Evolutionary conservation across 2,329 filamentous ascomycete genomes (phyloP).

Genomic region (Lachnellula cervina): DNA sequence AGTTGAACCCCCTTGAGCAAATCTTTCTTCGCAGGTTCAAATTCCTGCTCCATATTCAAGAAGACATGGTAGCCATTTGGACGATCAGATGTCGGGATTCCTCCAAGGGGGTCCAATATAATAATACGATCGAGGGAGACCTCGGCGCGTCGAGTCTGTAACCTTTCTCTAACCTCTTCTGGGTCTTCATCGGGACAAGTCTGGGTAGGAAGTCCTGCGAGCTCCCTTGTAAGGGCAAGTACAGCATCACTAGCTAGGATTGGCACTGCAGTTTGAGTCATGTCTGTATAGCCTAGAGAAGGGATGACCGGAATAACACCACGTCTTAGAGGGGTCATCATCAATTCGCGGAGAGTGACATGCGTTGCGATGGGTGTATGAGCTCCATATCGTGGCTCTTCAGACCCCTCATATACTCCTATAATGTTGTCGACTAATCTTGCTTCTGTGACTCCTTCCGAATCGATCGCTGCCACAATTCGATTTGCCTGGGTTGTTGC

Average conservation of each 20-base stretch:
- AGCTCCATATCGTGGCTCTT: conserved; percentile 1
- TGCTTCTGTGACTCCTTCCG: conserved; percentile 61
- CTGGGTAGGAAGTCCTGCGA: conserved; percentile 57
- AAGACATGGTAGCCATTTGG: conserved; percentile 71
- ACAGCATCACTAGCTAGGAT: conserved; percentile 61
- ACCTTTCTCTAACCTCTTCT: conserved; percentile 34
- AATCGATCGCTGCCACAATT: conserved; percentile 69
- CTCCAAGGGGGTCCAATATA: conserved; percentile 79
- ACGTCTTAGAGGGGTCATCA: conserved; percentile 61
- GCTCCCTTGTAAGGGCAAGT: conserved; percentile 69
- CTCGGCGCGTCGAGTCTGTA: conserved; percentile 41
- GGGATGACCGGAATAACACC: conserved; percentile 69
- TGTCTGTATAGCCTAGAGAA: conserved; percentile 53
- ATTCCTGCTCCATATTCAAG: conserved; percentile 92
- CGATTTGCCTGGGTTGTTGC: conserved; percentile 64
- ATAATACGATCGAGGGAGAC: conserved; percentile 79
- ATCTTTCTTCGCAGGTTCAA: conserved; percentile 59
- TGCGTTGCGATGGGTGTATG: conserved; percentile 20
- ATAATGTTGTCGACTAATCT: conserved; percentile 57
- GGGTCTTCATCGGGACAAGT: conserved; percentile 38
- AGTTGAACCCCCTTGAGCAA: conserved; percentile 35
- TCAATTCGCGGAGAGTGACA: conserved; percentile 45
- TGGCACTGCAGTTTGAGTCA: conserved; percentile 42
- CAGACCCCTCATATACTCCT: conserved; percentile 24
- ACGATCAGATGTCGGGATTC: conserved; percentile 64